Percentiles rank a stretch among this genome's conserved stretches.
Conservation (phyloP, 2,329 filamentous ascomycete species). For the Canariomyces notabilis region DNA sequence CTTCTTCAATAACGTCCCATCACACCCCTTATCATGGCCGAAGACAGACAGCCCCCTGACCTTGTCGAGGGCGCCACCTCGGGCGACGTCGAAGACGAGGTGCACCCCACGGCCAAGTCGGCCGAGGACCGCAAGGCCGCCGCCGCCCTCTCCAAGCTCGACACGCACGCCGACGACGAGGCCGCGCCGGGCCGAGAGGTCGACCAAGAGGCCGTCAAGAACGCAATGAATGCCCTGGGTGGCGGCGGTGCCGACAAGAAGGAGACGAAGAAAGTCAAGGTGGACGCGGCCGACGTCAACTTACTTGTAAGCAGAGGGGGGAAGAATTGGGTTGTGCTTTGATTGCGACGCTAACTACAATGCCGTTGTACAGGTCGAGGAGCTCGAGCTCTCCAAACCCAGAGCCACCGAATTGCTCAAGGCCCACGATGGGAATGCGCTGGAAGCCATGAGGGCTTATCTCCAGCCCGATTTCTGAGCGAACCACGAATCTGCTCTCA, state of each 20-base stretch:
- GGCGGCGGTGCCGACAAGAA: conserved; percentile 36
- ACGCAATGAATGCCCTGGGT: conserved; percentile 63
- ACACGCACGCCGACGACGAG: conserved; percentile 48
- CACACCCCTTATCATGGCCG: conserved; percentile 47
- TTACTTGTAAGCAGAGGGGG: conserved; percentile 65
- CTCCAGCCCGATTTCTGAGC: conserved; percentile 25
- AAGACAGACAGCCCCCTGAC: conserved; percentile 52
- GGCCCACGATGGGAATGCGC: conserved; percentile 63
- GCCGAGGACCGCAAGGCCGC: conserved; percentile 75
- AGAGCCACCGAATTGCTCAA: conserved; percentile 73
- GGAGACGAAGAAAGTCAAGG: conserved; percentile 61
- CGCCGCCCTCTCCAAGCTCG: conserved; percentile 66
- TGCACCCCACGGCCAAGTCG: conserved; percentile 50
- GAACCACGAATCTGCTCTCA: background rate
- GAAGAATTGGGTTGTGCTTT: too few relatives aligned
- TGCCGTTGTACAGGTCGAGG: conserved; percentile 49
- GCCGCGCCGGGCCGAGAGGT: conserved; percentile 48
- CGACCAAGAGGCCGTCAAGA: conserved; percentile 64
- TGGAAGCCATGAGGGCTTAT: conserved; percentile 61
- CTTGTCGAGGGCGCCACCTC: conserved; percentile 57
- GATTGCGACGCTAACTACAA: background rate
- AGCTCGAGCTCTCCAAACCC: conserved; percentile 65
- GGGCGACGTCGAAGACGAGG: conserved; percentile 55
- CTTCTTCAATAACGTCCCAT: conserved; percentile 1
- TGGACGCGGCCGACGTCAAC: conserved; percentile 65